Evolutionary conservation across 73 alveolate genomes (phyloP).

Genomic region (Tetrahymena malaccensis): DNA sequence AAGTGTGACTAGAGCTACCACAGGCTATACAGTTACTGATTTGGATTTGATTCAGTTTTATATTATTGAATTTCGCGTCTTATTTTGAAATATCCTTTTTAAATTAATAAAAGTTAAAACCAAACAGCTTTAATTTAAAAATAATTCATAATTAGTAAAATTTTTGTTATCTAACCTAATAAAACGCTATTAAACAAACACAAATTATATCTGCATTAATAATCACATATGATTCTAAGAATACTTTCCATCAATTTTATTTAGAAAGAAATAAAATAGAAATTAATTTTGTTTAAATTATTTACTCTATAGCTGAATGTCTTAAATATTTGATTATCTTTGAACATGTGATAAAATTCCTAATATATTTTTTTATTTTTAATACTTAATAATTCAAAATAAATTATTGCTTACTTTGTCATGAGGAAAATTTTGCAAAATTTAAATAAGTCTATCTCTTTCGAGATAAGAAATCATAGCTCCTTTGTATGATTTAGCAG

Average conservation of each 20-base stretch:
- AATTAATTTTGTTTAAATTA: too few species aligned
- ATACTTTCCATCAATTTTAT: too few species aligned
- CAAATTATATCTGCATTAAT: too few species aligned
- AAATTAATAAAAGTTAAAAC: neutral
- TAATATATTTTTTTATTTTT: neutral
- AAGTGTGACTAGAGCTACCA: neutral
- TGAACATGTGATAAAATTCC: neutral
- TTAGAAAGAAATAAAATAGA: too few species aligned
- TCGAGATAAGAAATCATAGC: neutral
- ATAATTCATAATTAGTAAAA: too few species aligned
- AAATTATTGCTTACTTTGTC: neutral
- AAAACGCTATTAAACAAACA: too few species aligned
- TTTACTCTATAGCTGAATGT: neutral
- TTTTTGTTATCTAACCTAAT: too few species aligned
- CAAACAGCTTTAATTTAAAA: too few species aligned
- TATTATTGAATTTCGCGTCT: neutral
- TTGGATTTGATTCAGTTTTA: neutral
- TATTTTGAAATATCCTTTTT: neutral
- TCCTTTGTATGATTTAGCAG: neutral
- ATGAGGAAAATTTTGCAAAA: neutral
- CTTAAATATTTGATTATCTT: neutral
- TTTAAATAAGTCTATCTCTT: neutral
- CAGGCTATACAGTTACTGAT: neutral
- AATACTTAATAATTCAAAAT: too few species aligned
- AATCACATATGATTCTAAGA: too few species aligned